Percentiles rank a stretch among this genome's conserved stretches.
Evolutionary conservation across 2,329 filamentous ascomycete species (phyloP).

Genomic region (Phoma sp.): DNA sequence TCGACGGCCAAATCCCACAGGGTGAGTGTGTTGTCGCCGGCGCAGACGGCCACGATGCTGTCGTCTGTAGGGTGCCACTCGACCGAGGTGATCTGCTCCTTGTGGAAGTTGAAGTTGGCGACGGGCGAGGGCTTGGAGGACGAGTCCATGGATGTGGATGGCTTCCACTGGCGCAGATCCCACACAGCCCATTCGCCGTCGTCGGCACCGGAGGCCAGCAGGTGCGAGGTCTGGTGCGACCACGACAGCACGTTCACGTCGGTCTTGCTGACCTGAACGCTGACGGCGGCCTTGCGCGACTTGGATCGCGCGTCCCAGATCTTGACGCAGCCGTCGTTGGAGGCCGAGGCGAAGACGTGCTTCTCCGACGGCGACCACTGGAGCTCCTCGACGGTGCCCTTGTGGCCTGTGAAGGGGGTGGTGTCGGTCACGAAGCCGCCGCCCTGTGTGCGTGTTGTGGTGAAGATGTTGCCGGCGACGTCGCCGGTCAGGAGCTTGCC

Average conservation of each 20-base stretch:
- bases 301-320: conserved; percentile 96
- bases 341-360: conserved; percentile 92
- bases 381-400: conserved; percentile 86
- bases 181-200: conserved; percentile 95
- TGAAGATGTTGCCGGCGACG: conserved; percentile 86
- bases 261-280: conserved; percentile 78
- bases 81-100: conserved; percentile 92
- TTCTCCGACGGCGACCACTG: conserved; percentile 96
- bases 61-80: conserved; percentile 99
- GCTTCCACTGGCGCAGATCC: conserved; percentile 96
- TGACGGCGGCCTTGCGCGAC: conserved; percentile 84
- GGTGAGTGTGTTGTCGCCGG: conserved; percentile 91
- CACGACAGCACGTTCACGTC: conserved; percentile 98
- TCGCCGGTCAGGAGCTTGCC: conserved; percentile 93
- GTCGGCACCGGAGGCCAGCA: conserved; percentile 90
- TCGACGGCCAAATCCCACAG: conserved; percentile 97
- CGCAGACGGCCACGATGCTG: conserved; percentile 90
- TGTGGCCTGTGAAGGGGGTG: conserved; percentile 82
- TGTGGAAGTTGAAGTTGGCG: conserved; percentile 94
- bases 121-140: conserved; percentile 72
- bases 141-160: conserved; percentile 56
- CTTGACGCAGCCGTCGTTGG: conserved; percentile 91
- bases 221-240: conserved; percentile 85
- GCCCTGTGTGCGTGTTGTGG: conserved; percentile 83
- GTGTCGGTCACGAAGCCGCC: conserved; percentile 90